Evolutionary conservation across 1,139 yeast species (phyloP), one percentile per base, ranked within the genome.

Genomic region (Zygoascus sp.): DNA sequence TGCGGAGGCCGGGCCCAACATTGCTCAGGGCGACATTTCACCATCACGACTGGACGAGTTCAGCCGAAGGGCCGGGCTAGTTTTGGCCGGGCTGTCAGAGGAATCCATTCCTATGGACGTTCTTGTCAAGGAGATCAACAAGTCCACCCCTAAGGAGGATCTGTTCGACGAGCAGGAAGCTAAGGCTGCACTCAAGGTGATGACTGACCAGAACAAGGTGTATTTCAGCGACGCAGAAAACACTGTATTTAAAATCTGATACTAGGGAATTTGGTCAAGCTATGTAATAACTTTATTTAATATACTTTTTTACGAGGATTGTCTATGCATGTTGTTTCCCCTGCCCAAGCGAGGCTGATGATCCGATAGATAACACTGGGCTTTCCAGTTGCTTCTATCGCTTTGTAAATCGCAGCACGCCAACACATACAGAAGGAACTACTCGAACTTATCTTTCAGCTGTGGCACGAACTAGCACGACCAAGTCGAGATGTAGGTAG

Each of bases 151-250:
- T 20, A 54, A 55, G 13, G 72, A 68, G 46, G 70, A 70, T 43
- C 47, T 51, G 42, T 71, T 68, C 51, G 50, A 61, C 4, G 55
- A 52, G 13, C 57, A 56, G 13, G 75, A 71, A 53, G 64, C 63
- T 5, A 48, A 48, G 19, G 68, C 68, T 2, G 74, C 71, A 3
- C 53, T 71, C 42, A 47, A 56, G 36, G 50, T 53, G 47, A 61
- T 71, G 69, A 57, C 60, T 38, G 69, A 61, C 5, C 60, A 60
- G 35, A 66, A 66, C 51, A 66, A 66, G 56, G 58, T 69, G 45
- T 66, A 65, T 61, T 44, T 58, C 30, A 51, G 53, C 32, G 62
- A 55, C 5, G 59, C 51, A 23, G 44, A 42, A 16, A 51, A 50
- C 28, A 30, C 50, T 9, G 52, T 59, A 39, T 35, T 35, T 21